phyloP scores from a whole-genome alignment of 306 rosid genomes.

The Begonia loranthoides region DNA sequence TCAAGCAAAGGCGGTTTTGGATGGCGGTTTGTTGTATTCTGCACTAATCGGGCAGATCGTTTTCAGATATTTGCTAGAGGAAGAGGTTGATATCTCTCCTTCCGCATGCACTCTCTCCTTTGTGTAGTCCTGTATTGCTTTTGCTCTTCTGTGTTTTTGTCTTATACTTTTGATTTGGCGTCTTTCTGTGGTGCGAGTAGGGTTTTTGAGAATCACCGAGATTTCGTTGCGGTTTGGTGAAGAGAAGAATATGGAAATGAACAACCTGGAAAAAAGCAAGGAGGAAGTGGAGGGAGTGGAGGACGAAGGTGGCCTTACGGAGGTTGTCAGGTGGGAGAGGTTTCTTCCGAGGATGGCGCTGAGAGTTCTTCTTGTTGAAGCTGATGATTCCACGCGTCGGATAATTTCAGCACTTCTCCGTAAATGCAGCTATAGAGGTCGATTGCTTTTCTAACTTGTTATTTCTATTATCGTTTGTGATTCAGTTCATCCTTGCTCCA shows the following conservation, averaged over 20 bases:
- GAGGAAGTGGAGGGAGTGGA: constrained; percentile 2
- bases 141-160: neutral
- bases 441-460: neutral
- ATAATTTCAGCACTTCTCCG: constrained; percentile 68
- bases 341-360: constrained; percentile 29
- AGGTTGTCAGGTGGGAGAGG: constrained; percentile 24
- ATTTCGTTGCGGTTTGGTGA: constrained; percentile 6
- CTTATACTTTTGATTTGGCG: neutral
- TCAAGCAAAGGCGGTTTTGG: neutral
- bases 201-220: constrained; percentile 33
- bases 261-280: neutral
- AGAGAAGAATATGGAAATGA: neutral
- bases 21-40: too few relatives aligned
- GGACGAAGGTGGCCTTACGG: constrained; percentile 2
- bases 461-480: too few relatives aligned
- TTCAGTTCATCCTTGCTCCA: too few relatives aligned
- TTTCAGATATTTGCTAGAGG: constrained; percentile 16
- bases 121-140: neutral
- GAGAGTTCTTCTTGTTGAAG: constrained; percentile 50
- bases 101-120: neutral
- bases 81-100: constrained; percentile 7
- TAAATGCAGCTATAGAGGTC: constrained; percentile 64
- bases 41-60: constrained; percentile 2
- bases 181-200: constrained; percentile 2
- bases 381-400: constrained; percentile 75